Evolutionary conservation across 1,284 basidiomycete genomes (phyloP).

Genomic region (Anthracocystis panici-leucophaei): DNA sequence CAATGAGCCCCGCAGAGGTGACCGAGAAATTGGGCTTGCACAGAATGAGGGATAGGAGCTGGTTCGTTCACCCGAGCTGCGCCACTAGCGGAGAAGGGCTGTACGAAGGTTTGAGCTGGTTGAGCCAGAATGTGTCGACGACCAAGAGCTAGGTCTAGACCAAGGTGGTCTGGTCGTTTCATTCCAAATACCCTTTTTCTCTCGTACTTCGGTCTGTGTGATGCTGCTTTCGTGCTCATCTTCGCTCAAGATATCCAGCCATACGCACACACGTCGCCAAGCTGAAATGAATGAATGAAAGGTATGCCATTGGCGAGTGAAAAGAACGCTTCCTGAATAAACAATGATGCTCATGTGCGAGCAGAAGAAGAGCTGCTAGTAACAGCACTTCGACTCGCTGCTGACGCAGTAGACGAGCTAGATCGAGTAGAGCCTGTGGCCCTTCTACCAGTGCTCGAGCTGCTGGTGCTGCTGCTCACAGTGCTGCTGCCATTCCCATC

Average conservation of each 20-base stretch:
- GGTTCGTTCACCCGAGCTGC: conserved; percentile 90
- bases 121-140: conserved; percentile 57
- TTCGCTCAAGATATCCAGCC: no score
- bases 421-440: no score
- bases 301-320: no score
- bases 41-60: conserved; percentile 94
- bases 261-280: no score
- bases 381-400: no score
- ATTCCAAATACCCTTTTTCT: neutral
- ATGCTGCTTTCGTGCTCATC: no score
- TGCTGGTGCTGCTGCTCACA: conserved; percentile 8
- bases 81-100: conserved; percentile 66
- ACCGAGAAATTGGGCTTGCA: conserved; percentile 97
- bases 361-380: neutral
- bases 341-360: conserved; percentile 2
- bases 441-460: neutral
- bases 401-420: no score
- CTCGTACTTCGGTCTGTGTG: neutral
- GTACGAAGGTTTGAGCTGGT: conserved; percentile 66
- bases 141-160: conserved; percentile 21
- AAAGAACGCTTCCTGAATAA: no score
- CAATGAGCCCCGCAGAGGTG: conserved; percentile 98
- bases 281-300: no score
- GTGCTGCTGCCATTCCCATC: neutral
- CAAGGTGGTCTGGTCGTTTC: no score